Percentiles rank a stretch among this genome's conserved stretches.
These are phyloP conservation scores for Cordyceps cicadae DNA, from an alignment of 2,329 filamentous ascomycete genomes.

Conservation along the genomic window DNA sequence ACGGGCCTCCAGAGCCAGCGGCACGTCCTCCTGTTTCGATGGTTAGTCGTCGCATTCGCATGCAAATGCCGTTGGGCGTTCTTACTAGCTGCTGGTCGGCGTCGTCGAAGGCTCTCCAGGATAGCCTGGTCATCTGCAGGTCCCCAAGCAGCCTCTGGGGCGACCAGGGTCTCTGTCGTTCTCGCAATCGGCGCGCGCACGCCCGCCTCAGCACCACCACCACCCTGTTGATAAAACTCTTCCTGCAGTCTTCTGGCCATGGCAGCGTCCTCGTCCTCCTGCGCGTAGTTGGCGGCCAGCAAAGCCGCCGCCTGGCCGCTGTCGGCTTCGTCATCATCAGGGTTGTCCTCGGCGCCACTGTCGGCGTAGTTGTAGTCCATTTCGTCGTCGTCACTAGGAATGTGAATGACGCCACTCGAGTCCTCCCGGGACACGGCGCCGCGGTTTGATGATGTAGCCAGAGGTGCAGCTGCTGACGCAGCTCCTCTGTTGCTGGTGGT, in stretches of 20 bases:
- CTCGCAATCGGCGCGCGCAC: conserved; percentile 86
- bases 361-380: conserved; percentile 18
- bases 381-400: conserved; percentile 65
- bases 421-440: conserved; percentile 26
- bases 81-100: conserved; percentile 28
- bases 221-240: conserved; percentile 64
- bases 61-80: neutral
- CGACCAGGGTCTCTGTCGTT: conserved; percentile 85
- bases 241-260: conserved; percentile 90
- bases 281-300: conserved; percentile 36
- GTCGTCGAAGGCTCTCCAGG: conserved; percentile 54
- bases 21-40: conserved; percentile 4
- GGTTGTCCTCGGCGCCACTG: conserved; percentile 28
- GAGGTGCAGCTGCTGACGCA: conserved; percentile 16
- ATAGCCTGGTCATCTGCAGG: conserved; percentile 49
- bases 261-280: conserved; percentile 81
- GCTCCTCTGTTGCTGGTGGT: conserved; percentile 11
- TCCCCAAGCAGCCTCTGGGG: conserved; percentile 47
- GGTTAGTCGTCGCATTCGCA: conserved; percentile 4
- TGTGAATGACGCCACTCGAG: conserved; percentile 47
- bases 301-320: conserved; percentile 29
- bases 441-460: conserved; percentile 18
- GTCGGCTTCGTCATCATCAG: conserved; percentile 31
- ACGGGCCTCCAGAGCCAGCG: conserved; percentile 24
- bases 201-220: conserved; percentile 42